phyloP scores from a whole-genome alignment of 2,329 filamentous ascomycete species.

The Tolypocladium ophioglossoides region DNA sequence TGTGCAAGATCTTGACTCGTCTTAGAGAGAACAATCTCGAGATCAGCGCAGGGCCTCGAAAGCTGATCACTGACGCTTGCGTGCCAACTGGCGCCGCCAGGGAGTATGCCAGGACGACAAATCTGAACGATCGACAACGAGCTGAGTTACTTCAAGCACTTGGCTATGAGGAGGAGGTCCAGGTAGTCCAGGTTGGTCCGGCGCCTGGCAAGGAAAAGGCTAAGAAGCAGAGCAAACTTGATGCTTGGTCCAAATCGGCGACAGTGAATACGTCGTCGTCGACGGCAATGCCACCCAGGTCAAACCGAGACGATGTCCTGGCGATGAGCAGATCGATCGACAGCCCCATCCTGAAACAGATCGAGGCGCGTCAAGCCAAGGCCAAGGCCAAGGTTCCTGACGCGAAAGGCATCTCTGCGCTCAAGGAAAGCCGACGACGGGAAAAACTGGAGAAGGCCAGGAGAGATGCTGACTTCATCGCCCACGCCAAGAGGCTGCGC shows the following conservation, averaged over 20 bases:
- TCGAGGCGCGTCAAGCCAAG: conserved; percentile 27
- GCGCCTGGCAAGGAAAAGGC: conserved; percentile 20
- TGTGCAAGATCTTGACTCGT: conserved; percentile 73
- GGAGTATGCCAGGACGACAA: conserved; percentile 57
- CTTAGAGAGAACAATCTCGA: conserved; percentile 69
- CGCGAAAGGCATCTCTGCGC: conserved; percentile 25
- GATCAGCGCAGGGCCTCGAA: conserved; percentile 48
- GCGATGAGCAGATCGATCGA: conserved; percentile 36
- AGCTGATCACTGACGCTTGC: conserved; percentile 57
- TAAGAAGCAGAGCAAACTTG: conserved; percentile 50
- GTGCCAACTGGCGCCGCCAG: conserved; percentile 43
- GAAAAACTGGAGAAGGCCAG: conserved; percentile 67
- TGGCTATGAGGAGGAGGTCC: conserved; percentile 45
- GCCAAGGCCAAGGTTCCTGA: conserved; percentile 20
- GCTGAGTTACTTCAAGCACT: conserved; percentile 64
- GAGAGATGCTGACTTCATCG: conserved; percentile 61
- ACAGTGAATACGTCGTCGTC: conserved; percentile 13
- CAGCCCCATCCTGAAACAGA: conserved; percentile 34
- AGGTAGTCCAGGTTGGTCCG: conserved; percentile 32
- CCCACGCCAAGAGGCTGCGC: conserved; percentile 45
- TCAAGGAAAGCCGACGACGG: conserved; percentile 63
- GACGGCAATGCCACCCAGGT: conserved; percentile 15
- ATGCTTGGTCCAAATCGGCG: conserved; percentile 49
- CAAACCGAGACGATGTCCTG: conserved; percentile 35
- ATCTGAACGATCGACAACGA: conserved; percentile 71